A percentile compares a stretch with the other conserved stretches of the same genome.
Conservation (phyloP, 2,329 filamentous ascomycete species). For the Microsporum ferrugineum region DNA sequence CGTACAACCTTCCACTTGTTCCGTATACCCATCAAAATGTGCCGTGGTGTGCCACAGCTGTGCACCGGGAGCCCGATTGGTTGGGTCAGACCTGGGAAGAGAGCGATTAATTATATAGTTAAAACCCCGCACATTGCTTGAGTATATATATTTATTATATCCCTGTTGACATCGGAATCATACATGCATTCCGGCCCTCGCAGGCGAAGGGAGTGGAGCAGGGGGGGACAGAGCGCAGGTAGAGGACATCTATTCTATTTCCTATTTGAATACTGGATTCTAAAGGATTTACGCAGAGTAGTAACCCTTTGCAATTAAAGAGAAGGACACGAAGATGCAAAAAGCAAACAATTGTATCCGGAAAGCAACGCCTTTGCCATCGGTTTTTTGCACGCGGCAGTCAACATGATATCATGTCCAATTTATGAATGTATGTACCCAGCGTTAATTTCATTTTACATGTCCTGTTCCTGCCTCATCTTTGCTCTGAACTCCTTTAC, state of each 20-base stretch:
- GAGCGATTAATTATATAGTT: background rate
- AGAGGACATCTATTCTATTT: background rate
- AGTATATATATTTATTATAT: background rate
- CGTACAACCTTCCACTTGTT: conserved; percentile 68
- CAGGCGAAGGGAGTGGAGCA: background rate
- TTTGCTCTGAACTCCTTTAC: background rate
- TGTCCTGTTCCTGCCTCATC: background rate
- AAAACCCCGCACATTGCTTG: background rate
- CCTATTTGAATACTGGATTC: background rate
- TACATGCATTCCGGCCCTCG: background rate
- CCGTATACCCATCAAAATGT: conserved; percentile 51
- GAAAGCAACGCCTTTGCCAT: background rate
- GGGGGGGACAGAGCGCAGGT: background rate
- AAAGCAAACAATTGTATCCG: background rate
- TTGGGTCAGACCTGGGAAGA: conserved; percentile 34
- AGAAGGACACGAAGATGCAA: background rate
- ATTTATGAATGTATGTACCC: conserved; percentile 1
- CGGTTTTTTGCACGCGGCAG: background rate
- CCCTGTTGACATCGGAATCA: background rate
- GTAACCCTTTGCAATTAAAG: background rate
- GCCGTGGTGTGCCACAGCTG: conserved; percentile 63
- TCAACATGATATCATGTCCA: conserved; percentile 3
- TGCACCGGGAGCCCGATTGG: conserved; percentile 53
- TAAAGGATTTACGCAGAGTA: background rate
- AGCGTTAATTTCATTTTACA: conserved; percentile 1